A percentile compares a stretch with the other conserved stretches of the same genome.
phyloP scores from a whole-genome alignment of 75 land plant species.

The Adiantum capillusveneris region DNA sequence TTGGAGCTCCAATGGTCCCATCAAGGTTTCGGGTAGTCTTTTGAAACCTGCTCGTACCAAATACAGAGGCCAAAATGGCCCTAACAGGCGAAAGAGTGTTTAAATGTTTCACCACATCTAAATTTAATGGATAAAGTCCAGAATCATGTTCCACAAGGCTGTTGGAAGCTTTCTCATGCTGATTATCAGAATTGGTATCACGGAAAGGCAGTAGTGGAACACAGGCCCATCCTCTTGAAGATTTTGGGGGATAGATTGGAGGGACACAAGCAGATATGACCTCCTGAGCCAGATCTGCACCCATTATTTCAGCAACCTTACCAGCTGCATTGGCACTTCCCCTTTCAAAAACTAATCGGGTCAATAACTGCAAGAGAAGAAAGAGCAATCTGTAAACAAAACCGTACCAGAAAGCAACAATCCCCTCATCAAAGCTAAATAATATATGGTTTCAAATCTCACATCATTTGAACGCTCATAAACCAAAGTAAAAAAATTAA shows the following conservation, averaged over 20 bases:
- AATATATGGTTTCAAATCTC: no score
- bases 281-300: slow-evolving; percentile 90
- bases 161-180: slow-evolving; percentile 21
- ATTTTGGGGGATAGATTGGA: slow-evolving; percentile 84
- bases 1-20: background rate
- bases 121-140: slow-evolving; percentile 61
- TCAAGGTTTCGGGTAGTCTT: slow-evolving; percentile 7
- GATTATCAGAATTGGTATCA: slow-evolving; percentile 26
- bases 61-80: slow-evolving; percentile 93
- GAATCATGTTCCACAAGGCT: slow-evolving; percentile 8
- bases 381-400: background rate
- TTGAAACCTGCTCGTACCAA: slow-evolving; percentile 74
- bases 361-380: slow-evolving; percentile 63
- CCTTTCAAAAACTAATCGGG: slow-evolving; percentile 91
- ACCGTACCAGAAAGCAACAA: no score
- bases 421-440: no score
- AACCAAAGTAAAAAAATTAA: slow-evolving; percentile 91
- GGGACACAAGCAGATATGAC: slow-evolving; percentile 98
- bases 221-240: slow-evolving; percentile 88
- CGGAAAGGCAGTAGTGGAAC: slow-evolving; percentile 52
- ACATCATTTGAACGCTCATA: slow-evolving; percentile 98
- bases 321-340: slow-evolving; percentile 96
- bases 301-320: slow-evolving; percentile 91
- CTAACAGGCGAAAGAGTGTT: slow-evolving; percentile 90
- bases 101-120: slow-evolving; percentile 81